Conservation (phyloP, 805 yeast species). For the Ogataea angusta region DNA sequence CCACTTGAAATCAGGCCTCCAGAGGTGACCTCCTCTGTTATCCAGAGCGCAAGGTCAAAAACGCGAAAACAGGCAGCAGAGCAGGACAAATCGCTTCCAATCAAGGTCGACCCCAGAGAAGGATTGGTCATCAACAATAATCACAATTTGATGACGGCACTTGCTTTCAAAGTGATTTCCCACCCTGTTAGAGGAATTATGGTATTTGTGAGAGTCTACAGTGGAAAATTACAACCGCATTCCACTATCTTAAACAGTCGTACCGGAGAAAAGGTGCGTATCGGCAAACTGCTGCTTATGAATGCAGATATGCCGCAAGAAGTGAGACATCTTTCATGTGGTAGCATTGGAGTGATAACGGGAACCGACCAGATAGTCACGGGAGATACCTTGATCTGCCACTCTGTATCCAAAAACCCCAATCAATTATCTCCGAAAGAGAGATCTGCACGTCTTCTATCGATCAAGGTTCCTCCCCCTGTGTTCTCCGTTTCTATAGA, state of each 20-base stretch:
- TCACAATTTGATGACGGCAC: conserved; percentile 64
- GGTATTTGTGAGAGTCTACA: conserved; percentile 84
- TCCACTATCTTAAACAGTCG: conserved; percentile 64
- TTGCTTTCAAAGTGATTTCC: conserved; percentile 88
- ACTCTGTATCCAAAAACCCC: conserved; percentile 46
- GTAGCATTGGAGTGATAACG: conserved; percentile 89
- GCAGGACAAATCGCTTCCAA: conserved; percentile 27
- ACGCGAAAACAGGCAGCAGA: conserved; percentile 13
- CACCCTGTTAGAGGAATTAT: conserved; percentile 80
- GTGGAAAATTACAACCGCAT: conserved; percentile 68
- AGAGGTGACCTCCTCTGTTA: conserved; percentile 35
- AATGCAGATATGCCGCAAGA: conserved; percentile 85
- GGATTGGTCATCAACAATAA: conserved; percentile 56
- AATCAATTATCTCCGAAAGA: conserved; percentile 33
- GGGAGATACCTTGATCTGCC: conserved; percentile 84
- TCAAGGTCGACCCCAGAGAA: conserved; percentile 36
- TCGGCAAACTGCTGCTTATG: conserved; percentile 73
- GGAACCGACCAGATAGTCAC: conserved; percentile 74
- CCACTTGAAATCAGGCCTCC: conserved; percentile 67
- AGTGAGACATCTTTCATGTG: conserved; percentile 58
- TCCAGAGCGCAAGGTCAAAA: conserved; percentile 19
- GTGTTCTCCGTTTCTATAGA: conserved; percentile 84
- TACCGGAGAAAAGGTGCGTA: conserved; percentile 61
- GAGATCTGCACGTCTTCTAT: conserved; percentile 53
- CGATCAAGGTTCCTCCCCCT: conserved; percentile 87